phyloP scores from a whole-genome alignment of 108 stramenopile genomes.

The Nannochloropsis granulata region DNA sequence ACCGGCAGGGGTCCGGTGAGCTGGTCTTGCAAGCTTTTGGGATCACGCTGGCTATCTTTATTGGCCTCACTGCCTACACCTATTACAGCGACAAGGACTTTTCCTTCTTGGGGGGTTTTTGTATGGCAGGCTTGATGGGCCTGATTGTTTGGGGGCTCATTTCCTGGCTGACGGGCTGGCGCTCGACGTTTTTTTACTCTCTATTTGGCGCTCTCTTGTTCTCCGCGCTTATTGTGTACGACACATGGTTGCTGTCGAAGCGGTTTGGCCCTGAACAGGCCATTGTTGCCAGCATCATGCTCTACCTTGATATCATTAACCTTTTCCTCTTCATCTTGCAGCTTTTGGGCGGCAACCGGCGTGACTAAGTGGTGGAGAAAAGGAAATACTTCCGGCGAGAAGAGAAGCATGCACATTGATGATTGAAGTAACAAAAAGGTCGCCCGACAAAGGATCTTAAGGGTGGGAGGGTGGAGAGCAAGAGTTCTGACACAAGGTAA shows the following conservation, averaged over 20 bases:
- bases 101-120: conserved; percentile 46
- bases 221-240: conserved; percentile 52
- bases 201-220: conserved; percentile 48
- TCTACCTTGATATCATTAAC: conserved; percentile 80
- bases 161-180: conserved; percentile 7
- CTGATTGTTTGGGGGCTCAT: conserved; percentile 16
- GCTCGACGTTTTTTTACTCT: conserved; percentile 7
- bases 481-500: too few species aligned
- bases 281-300: conserved; percentile 64
- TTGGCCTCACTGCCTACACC: conserved; percentile 57
- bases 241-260: conserved; percentile 50
- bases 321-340: conserved; percentile 71
- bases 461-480: too few species aligned
- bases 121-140: conserved; percentile 29
- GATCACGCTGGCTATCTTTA: conserved; percentile 29
- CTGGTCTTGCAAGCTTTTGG: conserved; percentile 11
- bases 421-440: too few species aligned
- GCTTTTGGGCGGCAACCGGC: conserved; percentile 31
- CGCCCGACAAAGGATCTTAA: too few species aligned
- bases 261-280: conserved; percentile 71
- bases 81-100: conserved; percentile 69
- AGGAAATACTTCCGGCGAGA: too few species aligned
- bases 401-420: too few species aligned
- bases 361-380: background rate
- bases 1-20: background rate